Evolutionary conservation across 768 basidiomycete species (phyloP), one percentile per base, ranked within the genome.

Genomic region (Chlorophyllum brunneum): DNA sequence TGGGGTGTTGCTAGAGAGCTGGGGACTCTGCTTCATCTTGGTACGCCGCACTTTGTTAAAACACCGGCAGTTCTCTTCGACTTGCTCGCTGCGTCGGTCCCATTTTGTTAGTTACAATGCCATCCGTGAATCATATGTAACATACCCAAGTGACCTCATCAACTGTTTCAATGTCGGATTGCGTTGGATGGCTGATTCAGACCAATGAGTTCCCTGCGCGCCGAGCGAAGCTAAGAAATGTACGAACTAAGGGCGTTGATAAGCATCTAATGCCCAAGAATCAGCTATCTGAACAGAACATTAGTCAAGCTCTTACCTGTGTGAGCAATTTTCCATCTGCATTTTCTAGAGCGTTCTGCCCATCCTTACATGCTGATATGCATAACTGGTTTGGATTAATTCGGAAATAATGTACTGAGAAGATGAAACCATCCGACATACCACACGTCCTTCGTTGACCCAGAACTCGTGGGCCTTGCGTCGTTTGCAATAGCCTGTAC

Each of bases 401-500:
- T 15, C 13, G 16, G 16, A n/a, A n/a, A n/a, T n/a, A 36, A 3
- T 36, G 5, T 5, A 11, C 9, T 34, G 11, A 13, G 11, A 13
- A 20, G 10, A 11, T 6, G 13, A 30, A 30, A 2, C 5, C 18
- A 23, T 15, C 11, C 4, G 6, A 46, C 45, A 33, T 46, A 46
- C 45, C 11, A 46, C 45, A 6, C 45, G 45, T 4, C 45, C 45
- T 22, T 15, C 7, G 34, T 23, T 23, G 6, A 5, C 11, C 30
- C 31, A 30, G 13, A 18, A 7, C n/a, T 30, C 30, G 2, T 2
- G n/a, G 18, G 29, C 16, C n/a, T 46, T 46, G 5, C 22, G 18
- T 33, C 45, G 45, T 22, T 13, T 46, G 23, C 45, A 46, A 23
- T 46, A 46, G 13, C 45, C 45, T 3, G 30, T 46, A 20, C 45